Conservation (phyloP, 2,329 filamentous ascomycete species). For the Penicillium sp. region DNA sequence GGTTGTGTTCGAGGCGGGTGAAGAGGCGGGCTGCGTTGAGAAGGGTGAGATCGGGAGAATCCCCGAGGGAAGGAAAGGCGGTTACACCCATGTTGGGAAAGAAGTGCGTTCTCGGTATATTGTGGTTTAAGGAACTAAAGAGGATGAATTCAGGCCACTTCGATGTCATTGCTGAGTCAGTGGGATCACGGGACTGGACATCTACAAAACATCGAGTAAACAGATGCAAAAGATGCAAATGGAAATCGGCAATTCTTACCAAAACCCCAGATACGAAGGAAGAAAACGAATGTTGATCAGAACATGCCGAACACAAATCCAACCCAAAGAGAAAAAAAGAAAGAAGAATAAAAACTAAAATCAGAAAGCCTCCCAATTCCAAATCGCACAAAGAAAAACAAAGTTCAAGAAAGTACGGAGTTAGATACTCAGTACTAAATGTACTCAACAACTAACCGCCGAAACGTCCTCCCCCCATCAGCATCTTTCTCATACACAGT, state of each 20-base stretch:
- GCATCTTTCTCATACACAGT: slow-evolving; percentile 31
- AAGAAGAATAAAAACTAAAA: neutral
- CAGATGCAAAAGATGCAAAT: neutral
- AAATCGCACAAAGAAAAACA: neutral
- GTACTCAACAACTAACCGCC: slow-evolving; percentile 38
- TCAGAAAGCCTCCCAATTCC: neutral
- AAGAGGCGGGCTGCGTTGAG: slow-evolving; percentile 45
- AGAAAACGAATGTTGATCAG: neutral
- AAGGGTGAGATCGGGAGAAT: slow-evolving; percentile 32
- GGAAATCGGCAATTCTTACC: neutral
- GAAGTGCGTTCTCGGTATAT: neutral
- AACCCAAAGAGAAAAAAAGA: neutral
- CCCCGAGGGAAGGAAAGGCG: slow-evolving; percentile 13
- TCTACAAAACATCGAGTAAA: neutral
- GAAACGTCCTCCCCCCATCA: slow-evolving; percentile 34
- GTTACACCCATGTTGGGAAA: slow-evolving; percentile 17
- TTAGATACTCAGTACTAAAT: slow-evolving; percentile 15
- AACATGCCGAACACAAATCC: no score
- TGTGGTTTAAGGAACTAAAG: neutral
- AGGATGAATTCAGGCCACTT: slow-evolving; percentile 2
- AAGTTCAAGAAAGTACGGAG: neutral
- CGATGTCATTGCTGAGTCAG: slow-evolving; percentile 14
- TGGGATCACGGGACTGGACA: neutral
- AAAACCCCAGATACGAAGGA: neutral
- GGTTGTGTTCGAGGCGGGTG: slow-evolving; percentile 43